Evolutionary conservation across 2,329 filamentous ascomycete genomes (phyloP), one percentile per base, ranked within the genome.

Genomic region (Chaetothyriales sp.): DNA sequence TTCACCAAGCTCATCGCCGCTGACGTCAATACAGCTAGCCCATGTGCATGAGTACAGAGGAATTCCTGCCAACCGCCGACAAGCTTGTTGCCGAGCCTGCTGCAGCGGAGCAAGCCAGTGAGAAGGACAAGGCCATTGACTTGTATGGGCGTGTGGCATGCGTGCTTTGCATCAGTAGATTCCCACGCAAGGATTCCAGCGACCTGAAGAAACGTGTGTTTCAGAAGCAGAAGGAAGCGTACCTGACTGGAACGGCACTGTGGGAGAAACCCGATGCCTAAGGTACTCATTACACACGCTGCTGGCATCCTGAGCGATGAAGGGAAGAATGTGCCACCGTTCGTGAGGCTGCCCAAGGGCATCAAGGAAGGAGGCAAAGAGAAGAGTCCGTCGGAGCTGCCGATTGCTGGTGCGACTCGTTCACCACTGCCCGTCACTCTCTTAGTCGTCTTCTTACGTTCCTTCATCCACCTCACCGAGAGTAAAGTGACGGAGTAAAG

Each of bases 71-170:
- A 1, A 73, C 74, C 8, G 83, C 82, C 6, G 72, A 78, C 56
- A 65, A 71, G 1, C 73, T 88, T 13, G 22, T 25, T 25, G 72
- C 76, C 5, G 58, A 62, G 1, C 64, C 73, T 45, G 83, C 76
- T 18, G 70, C 77, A 55, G 66, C 72, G 18, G 73, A 74, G 0
- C 67, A 76, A 29, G 60, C 67, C 5, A 63, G 67, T 1, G 76
- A 73, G 29, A 63, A 62, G 1, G 69, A 71, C 20, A 71, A 72
- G 37, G 81, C 83, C 0, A 77, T 75, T 6, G 75, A 75, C 28
- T 72, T 85, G 18, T 86, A 83, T 66, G 72, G 85, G n/a, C 78
- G 83, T n/a, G 82, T 81, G 3, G 83, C 83, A 22, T 78, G 81
- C 20, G 73, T 88, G 8, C 82, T 85, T 66, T 76, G 85, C 49